These are phyloP conservation scores for Leccinum rimulosum DNA, from an alignment of 768 basidiomycete genomes.

Conservation along the genomic window DNA sequence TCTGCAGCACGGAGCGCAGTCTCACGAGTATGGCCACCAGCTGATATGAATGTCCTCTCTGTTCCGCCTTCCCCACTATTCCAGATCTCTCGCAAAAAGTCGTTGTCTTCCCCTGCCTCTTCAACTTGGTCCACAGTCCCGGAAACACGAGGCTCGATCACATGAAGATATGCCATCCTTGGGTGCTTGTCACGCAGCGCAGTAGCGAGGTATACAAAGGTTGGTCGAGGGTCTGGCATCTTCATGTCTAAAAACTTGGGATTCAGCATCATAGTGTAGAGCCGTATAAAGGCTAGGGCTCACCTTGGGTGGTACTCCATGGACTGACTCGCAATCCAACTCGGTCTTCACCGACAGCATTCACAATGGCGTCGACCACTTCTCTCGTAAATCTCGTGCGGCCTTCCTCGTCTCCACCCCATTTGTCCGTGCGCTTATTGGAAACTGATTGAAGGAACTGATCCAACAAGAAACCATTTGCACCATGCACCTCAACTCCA, in stretches of 20 bases:
- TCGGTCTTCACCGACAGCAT: not conserved
- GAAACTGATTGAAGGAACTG: constrained; percentile 54
- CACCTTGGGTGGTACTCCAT: not conserved
- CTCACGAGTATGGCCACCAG: constrained; percentile 14
- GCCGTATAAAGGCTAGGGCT: not conserved
- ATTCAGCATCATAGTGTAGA: not conserved
- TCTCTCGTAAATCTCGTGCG: constrained; percentile 46
- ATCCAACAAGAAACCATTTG: constrained; percentile 49
- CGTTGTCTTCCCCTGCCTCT: not conserved
- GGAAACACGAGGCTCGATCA: not conserved
- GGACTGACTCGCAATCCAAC: not conserved
- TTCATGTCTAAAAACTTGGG: not conserved
- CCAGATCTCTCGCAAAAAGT: not conserved
- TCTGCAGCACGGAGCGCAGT: constrained; percentile 38
- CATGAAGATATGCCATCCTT: not conserved
- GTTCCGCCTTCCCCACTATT: constrained; percentile 16
- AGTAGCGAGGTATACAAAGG: not conserved
- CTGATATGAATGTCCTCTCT: constrained; percentile 2
- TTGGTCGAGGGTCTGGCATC: not conserved
- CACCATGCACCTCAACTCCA: constrained; percentile 41
- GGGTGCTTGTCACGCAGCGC: not conserved
- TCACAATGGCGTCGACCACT: constrained; percentile 25
- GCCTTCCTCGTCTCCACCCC: constrained; percentile 56
- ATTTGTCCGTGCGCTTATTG: too few relatives aligned
- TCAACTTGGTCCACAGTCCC: not conserved